Evolutionary conservation across 2,329 filamentous ascomycete species (phyloP), one percentile per base, ranked within the genome.

Genomic region (Fusarium annulatum): DNA sequence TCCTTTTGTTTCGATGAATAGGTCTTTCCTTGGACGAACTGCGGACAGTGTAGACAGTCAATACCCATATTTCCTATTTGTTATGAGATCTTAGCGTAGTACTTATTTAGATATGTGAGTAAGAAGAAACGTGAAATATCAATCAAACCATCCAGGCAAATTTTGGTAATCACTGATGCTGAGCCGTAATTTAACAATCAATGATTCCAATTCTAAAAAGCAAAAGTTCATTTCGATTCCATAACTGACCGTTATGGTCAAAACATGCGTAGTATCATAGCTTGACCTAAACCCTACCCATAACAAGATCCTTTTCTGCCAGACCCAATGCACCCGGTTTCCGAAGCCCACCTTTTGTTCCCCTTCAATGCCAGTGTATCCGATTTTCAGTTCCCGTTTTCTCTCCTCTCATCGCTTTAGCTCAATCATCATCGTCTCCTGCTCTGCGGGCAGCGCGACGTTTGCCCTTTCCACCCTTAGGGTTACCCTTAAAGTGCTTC

Each of bases 401-500:
- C 92, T 30, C 23, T 38, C 92, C 30, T 81, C 65, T n/a, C 56
- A 46, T 55, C 28, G 83, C 83, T 42, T 81, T 88, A 36, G 7
- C 61, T 61, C 61, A 78, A 52, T 77, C 75, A 15, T 78, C 77
- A 30, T 77, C 74, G 18, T 64, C 69, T 26, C 57, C 61, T 3
- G 48, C 69, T 46, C 67, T 73, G 19, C 73, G 75, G 41, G 65
- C 75, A 33, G 65, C 48, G 18, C 77, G 74, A n/a, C 75, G 74
- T 80, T 88, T 89, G 68, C 86, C 86, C 80, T 89, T 92, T 67
- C 80, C 82, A 49, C 86, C 88, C 82, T 87, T 91, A 71, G 89
- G 88, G 45, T 91, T 90, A n/a, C 89, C 92, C 85, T 97, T 97
- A 83, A 94, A 96, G 84, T 99, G 96, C 86, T 98, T 98, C 90